phyloP scores from a whole-genome alignment of 169 alveolate genomes.

The Plasmodium gaboni region DNA sequence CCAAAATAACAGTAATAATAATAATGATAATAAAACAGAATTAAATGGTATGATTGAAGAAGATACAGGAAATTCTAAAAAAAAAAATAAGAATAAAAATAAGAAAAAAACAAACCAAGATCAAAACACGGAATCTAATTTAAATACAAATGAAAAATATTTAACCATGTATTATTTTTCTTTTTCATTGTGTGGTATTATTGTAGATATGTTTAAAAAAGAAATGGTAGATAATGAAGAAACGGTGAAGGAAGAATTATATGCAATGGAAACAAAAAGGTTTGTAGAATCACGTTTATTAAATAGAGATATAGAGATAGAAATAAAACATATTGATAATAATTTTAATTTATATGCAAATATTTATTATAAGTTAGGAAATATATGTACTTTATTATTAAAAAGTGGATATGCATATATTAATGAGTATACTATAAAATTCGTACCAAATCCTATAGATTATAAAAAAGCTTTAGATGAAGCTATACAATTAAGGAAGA shows the following conservation, averaged over 20 bases:
- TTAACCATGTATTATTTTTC: slow-evolving; percentile 72
- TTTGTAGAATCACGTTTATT: slow-evolving; percentile 62
- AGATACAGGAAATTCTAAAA: neutral
- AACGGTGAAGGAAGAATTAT: slow-evolving; percentile 56
- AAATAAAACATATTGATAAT: slow-evolving; percentile 59
- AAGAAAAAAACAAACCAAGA: neutral
- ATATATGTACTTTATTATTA: slow-evolving; percentile 57
- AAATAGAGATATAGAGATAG: slow-evolving; percentile 70
- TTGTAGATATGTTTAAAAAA: slow-evolving; percentile 73
- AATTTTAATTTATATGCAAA: slow-evolving; percentile 64
- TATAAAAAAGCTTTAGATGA: slow-evolving; percentile 70
- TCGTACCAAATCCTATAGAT: slow-evolving; percentile 57
- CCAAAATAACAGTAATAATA: neutral
- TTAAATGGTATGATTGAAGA: neutral
- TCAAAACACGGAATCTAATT: neutral
- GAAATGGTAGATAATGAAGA: slow-evolving; percentile 69
- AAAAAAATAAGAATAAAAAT: slow-evolving; percentile 5
- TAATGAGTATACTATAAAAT: slow-evolving; percentile 69
- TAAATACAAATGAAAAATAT: slow-evolving; percentile 16
- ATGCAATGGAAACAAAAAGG: slow-evolving; percentile 68
- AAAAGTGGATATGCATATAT: slow-evolving; percentile 75
- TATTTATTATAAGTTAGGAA: slow-evolving; percentile 57
- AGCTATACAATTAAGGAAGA: slow-evolving; percentile 59
- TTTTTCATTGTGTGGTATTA: slow-evolving; percentile 51
- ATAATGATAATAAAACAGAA: no score